These are phyloP conservation scores for Penicillium sp. DNA, from an alignment of 2,329 filamentous ascomycete genomes.

Conservation along the genomic window DNA sequence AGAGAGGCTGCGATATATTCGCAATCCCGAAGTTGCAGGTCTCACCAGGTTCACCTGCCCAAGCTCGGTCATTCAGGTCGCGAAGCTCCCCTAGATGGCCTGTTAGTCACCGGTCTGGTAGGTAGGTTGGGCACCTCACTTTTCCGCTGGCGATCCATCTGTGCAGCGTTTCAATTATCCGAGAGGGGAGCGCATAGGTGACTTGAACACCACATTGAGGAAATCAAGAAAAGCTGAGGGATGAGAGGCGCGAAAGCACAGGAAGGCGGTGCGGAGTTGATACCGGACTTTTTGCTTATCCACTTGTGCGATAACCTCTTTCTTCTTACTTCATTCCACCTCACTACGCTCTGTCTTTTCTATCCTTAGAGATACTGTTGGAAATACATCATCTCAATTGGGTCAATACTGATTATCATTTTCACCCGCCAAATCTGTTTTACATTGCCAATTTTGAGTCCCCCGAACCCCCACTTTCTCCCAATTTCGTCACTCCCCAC, in stretches of 20 bases:
- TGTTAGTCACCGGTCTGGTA: neutral
- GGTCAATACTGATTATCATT: neutral
- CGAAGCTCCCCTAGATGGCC: constrained; percentile 75
- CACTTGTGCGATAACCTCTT: constrained; percentile 2
- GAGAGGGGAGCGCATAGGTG: constrained; percentile 38
- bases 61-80: constrained; percentile 81
- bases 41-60: constrained; percentile 84
- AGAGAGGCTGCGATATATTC: too few relatives aligned
- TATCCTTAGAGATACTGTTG: neutral
- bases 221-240: constrained; percentile 1
- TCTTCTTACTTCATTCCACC: neutral
- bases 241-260: constrained; percentile 3
- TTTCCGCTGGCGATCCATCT: constrained; percentile 54
- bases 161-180: constrained; percentile 32
- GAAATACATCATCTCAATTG: too few relatives aligned
- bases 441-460: neutral
- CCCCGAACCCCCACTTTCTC: neutral
- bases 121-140: constrained; percentile 33
- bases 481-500: neutral
- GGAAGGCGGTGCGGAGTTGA: constrained; percentile 29
- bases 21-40: constrained; percentile 3
- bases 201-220: constrained; percentile 44
- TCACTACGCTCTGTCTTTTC: neutral
- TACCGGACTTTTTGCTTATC: constrained; percentile 12
- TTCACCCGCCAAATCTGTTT: neutral